Conservation (phyloP, 352 stramenopile genomes). For the Phytophthora cajani region DNA sequence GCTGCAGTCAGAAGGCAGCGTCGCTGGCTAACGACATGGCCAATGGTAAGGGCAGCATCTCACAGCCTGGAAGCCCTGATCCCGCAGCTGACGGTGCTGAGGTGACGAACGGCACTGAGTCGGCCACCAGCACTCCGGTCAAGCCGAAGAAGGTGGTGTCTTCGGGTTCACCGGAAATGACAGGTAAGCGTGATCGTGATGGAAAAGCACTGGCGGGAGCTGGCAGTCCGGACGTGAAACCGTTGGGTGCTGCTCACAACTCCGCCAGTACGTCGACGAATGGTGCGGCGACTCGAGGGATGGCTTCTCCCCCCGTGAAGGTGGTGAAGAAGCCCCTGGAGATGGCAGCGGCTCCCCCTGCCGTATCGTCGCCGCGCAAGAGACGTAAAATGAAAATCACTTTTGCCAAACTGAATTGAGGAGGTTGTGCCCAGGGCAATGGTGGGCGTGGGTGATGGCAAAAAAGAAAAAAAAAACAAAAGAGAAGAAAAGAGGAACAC, state of each 20-base stretch:
- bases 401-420: constrained; percentile 90
- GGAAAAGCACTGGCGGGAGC: constrained; percentile 23
- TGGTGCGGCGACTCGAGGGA: constrained; percentile 30
- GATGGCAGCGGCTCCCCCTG: constrained; percentile 43
- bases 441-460: constrained; percentile 38
- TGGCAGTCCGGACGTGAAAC: constrained; percentile 34
- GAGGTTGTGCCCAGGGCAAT: constrained; percentile 37
- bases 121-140: constrained; percentile 31
- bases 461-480: constrained; percentile 33
- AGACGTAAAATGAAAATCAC: constrained; percentile 94
- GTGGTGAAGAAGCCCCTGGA: constrained; percentile 56
- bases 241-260: constrained; percentile 20
- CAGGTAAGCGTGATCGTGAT: constrained; percentile 57
- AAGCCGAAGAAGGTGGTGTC: constrained; percentile 42
- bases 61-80: constrained; percentile 50
- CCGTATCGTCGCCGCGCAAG: constrained; percentile 79
- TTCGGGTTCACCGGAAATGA: constrained; percentile 26
- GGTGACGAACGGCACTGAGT: constrained; percentile 18
- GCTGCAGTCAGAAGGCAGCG: constrained; percentile 41
- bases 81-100: constrained; percentile 49
- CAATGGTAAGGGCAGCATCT: constrained; percentile 50
- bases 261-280: constrained; percentile 37
- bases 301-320: constrained; percentile 43
- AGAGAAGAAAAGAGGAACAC: constrained; percentile 44
- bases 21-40: constrained; percentile 32